Conservation (phyloP, 2,329 filamentous ascomycete species). For the Ascocoryne sarcoides region DNA sequence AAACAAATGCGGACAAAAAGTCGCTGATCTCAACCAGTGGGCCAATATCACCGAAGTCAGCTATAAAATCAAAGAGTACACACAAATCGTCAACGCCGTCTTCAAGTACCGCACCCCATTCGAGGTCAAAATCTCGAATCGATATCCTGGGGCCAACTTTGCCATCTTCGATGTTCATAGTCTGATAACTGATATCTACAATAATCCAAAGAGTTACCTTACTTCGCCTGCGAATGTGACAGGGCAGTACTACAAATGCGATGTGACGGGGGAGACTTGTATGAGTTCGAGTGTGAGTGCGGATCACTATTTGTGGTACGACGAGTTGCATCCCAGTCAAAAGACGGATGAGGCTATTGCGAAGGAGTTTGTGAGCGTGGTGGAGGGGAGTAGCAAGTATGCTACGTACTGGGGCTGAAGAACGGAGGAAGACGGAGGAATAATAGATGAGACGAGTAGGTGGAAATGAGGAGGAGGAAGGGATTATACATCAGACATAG, state of each 20-base stretch:
- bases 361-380: slow-evolving; percentile 44
- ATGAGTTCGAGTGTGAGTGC: slow-evolving; percentile 29
- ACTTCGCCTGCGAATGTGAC: slow-evolving; percentile 54
- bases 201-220: slow-evolving; percentile 51
- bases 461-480: too few species aligned
- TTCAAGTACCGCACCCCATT: slow-evolving; percentile 42
- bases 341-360: slow-evolving; percentile 51
- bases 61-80: slow-evolving; percentile 42
- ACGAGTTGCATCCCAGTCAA: slow-evolving; percentile 64
- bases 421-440: too few species aligned
- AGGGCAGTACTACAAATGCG: slow-evolving; percentile 48
- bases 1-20: background rate
- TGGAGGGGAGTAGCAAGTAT: slow-evolving; percentile 36
- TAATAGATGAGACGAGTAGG: too few species aligned
- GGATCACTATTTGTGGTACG: slow-evolving; percentile 64
- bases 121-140: slow-evolving; percentile 33
- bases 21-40: slow-evolving; percentile 31
- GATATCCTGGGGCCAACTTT: slow-evolving; percentile 51
- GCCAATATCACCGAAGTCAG: slow-evolving; percentile 41
- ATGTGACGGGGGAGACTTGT: slow-evolving; percentile 29
- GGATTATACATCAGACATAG: too few species aligned
- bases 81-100: slow-evolving; percentile 39
- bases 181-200: slow-evolving; percentile 56
- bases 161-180: slow-evolving; percentile 59
- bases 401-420: slow-evolving; percentile 26